phyloP scores from a whole-genome alignment of 352 stramenopile genomes.

The Peronospora destructor region DNA sequence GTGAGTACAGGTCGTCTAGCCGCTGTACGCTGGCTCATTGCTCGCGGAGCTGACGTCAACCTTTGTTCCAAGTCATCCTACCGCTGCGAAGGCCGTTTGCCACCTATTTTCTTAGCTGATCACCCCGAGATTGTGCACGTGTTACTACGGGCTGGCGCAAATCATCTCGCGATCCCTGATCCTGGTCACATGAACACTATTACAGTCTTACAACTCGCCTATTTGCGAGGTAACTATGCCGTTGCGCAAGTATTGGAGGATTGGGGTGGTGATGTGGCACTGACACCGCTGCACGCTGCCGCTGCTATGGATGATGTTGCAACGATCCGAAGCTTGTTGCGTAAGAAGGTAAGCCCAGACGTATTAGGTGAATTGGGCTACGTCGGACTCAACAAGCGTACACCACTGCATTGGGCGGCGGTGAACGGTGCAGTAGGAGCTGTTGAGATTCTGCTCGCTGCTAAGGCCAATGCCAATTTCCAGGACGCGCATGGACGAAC shows the following conservation, averaged over 20 bases:
- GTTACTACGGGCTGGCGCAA: slow-evolving; percentile 53
- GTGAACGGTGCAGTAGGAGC: slow-evolving; percentile 59
- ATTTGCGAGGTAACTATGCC: slow-evolving; percentile 73
- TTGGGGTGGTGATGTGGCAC: slow-evolving; percentile 71
- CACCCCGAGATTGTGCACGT: slow-evolving; percentile 75
- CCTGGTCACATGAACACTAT: slow-evolving; percentile 83
- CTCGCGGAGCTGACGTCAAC: slow-evolving; percentile 69
- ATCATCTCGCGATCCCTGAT: slow-evolving; percentile 75
- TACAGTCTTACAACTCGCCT: slow-evolving; percentile 73
- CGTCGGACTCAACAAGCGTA: slow-evolving; percentile 74
- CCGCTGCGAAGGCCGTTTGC: slow-evolving; percentile 53
- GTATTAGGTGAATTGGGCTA: slow-evolving; percentile 75
- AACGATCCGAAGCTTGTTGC: slow-evolving; percentile 50
- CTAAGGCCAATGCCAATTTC: slow-evolving; percentile 56
- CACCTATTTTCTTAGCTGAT: slow-evolving; percentile 74
- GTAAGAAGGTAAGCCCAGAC: slow-evolving; percentile 69
- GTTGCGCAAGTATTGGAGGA: slow-evolving; percentile 75
- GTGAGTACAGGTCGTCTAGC: slow-evolving; percentile 68
- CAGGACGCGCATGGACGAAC: slow-evolving; percentile 61
- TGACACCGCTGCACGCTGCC: slow-evolving; percentile 71
- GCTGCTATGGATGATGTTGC: slow-evolving; percentile 64
- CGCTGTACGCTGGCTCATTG: slow-evolving; percentile 65
- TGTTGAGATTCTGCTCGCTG: slow-evolving; percentile 51
- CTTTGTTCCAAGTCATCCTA: slow-evolving; percentile 70
- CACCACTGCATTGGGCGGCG: slow-evolving; percentile 70